phyloP scores from a whole-genome alignment of 805 yeast genomes.

The Lipomyces anomalus region DNA sequence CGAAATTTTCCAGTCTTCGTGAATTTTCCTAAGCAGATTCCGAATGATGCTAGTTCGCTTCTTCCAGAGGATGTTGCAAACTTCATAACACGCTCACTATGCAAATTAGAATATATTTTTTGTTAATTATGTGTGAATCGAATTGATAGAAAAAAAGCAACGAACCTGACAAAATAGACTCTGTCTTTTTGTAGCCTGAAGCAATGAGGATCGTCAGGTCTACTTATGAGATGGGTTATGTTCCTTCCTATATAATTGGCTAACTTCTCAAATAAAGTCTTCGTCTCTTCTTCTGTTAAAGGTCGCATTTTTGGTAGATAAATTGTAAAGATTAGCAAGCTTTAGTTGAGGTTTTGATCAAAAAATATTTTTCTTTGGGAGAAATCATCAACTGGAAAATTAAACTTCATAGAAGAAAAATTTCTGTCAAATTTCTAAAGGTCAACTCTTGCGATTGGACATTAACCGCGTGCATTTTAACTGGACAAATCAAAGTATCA shows the following conservation, averaged over 20 bases:
- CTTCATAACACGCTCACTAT: conserved; percentile 35
- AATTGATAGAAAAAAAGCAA: no score
- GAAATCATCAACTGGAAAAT: no score
- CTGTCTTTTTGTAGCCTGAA: conserved; percentile 94
- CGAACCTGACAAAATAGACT: conserved; percentile 71
- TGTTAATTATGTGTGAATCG: no score
- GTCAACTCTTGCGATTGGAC: no score
- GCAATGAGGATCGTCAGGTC: conserved; percentile 79
- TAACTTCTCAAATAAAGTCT: conserved; percentile 88
- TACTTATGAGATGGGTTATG: conserved; percentile 79
- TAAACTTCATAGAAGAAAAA: no score
- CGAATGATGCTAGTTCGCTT: conserved; percentile 83
- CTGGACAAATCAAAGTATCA: no score
- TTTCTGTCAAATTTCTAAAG: no score
- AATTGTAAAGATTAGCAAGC: neutral
- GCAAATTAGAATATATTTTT: neutral
- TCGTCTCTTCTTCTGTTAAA: conserved; percentile 93
- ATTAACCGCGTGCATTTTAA: no score
- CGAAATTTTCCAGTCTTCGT: conserved; percentile 96
- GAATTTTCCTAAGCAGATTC: conserved; percentile 91
- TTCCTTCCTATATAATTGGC: conserved; percentile 97
- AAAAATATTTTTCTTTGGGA: no score
- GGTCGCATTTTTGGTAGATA: conserved; percentile 61
- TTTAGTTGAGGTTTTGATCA: neutral
- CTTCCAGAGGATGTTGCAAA: conserved; percentile 89